These are phyloP conservation scores for Colletotrichum sojae DNA, from an alignment of 2,329 filamentous ascomycete species.

Conservation along the genomic window DNA sequence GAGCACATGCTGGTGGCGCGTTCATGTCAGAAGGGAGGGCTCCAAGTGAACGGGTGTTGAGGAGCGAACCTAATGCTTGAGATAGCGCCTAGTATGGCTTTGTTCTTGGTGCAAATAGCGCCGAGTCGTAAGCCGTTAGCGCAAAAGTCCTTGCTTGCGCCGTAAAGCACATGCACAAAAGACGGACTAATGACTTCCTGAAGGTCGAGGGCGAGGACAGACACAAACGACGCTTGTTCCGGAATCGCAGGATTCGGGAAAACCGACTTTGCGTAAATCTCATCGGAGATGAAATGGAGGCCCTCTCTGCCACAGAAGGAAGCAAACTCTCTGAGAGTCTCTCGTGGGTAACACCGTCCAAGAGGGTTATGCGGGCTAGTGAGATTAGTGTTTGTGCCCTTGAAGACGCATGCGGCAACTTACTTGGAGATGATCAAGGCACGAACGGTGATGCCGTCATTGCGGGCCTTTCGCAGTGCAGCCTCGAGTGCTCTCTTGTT, in stretches of 20 bases:
- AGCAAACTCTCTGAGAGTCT: slow-evolving; percentile 50
- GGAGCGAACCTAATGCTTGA: slow-evolving; percentile 30
- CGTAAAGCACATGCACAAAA: slow-evolving; percentile 57
- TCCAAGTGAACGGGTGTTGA: background rate
- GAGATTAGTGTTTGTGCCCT: slow-evolving; percentile 6
- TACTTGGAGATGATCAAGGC: slow-evolving; percentile 41
- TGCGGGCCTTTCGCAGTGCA: slow-evolving; percentile 34
- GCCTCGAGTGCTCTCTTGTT: slow-evolving; percentile 38
- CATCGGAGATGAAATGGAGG: slow-evolving; percentile 62
- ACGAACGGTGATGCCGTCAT: slow-evolving; percentile 27
- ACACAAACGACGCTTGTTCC: slow-evolving; percentile 50
- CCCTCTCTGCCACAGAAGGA: slow-evolving; percentile 56
- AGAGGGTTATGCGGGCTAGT: slow-evolving; percentile 51
- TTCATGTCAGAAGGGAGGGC: background rate
- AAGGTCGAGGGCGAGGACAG: slow-evolving; percentile 51
- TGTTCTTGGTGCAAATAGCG: slow-evolving; percentile 44
- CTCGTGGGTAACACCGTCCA: slow-evolving; percentile 47
- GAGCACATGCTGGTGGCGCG: slow-evolving; percentile 20
- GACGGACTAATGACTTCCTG: slow-evolving; percentile 52
- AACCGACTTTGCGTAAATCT: slow-evolving; percentile 63
- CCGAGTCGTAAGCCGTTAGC: slow-evolving; percentile 60
- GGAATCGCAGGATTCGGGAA: slow-evolving; percentile 54
- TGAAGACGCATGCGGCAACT: background rate
- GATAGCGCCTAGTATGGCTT: slow-evolving; percentile 27
- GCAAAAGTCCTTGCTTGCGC: slow-evolving; percentile 55